Base-by-base conservation (phyloP, 495 filamentous ascomycete genomes). In the Bacidia rubella region DNA sequence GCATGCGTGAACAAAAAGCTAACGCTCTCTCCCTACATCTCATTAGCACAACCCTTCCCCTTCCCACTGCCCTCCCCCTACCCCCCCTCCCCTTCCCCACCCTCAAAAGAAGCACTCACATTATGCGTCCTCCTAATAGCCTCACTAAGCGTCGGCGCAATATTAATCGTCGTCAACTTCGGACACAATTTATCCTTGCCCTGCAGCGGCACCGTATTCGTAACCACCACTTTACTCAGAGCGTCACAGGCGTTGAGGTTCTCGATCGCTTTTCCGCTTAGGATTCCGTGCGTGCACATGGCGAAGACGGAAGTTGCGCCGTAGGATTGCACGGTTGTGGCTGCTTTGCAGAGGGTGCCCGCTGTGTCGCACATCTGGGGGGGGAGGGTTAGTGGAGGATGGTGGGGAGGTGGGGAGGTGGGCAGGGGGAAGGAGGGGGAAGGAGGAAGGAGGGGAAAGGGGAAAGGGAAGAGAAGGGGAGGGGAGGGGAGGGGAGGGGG, bases 1-100 rank as follows among this genome's bases (percentile, higher is more conserved):
- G 88, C 86, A 68, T 97, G 88, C 52, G 84, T 93, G 71, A 97
- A 97, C 60, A 97, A 69, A 71, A 94, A 97, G 51, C 83, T 88
- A 22, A 95, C 88, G 53, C 84, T 89, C 72, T 88, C 84, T 54
- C 90, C 92, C 47, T 49, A 21, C 22, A 39, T 39, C 32, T 39
- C 32, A 39, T 39, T 39, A 39, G 32, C 32, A n/a, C n/a, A n/a
- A n/a, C n/a, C 32, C 32, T 39, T 39, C n/a, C 32, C 32, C 32
- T 39, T 39, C 32, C n/a, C n/a, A n/a, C 9, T 39, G 10, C 10
- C 32, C n/a, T 39, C n/a, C 32, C 32, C n/a, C n/a, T 39, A 10
- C 32, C 32, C 32, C 32, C 9, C 32, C 32, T n/a, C 32, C 10
- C 32, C 10, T 39, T 39, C n/a, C 32, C n/a, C 32, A 9, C n/a